phyloP scores from a whole-genome alignment of 306 rosid species.

The Vigna unguiculata region DNA sequence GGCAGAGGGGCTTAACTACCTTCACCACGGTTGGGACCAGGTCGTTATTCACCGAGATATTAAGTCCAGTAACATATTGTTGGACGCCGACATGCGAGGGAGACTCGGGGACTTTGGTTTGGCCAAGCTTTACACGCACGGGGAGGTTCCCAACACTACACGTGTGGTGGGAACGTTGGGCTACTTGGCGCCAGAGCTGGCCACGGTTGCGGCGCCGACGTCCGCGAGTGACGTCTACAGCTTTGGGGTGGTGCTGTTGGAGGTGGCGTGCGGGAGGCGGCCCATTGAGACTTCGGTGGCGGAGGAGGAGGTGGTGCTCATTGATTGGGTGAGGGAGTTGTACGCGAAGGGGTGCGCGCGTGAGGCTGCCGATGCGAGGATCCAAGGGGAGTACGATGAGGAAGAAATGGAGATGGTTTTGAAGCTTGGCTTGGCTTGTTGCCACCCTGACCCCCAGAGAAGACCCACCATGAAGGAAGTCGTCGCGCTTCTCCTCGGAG shows the following conservation, averaged over 20 bases:
- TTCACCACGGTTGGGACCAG: slow-evolving; percentile 94
- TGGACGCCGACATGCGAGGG: slow-evolving; percentile 82
- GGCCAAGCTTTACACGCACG: slow-evolving; percentile 90
- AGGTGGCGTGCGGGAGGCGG: slow-evolving; percentile 85
- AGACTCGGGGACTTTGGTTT: slow-evolving; percentile 89
- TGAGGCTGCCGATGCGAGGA: slow-evolving; percentile 71
- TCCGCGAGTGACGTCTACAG: slow-evolving; percentile 84
- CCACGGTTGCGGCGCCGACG: slow-evolving; percentile 66
- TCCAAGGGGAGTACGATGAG: slow-evolving; percentile 56
- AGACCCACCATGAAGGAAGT: slow-evolving; percentile 88
- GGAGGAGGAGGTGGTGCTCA: slow-evolving; percentile 75
- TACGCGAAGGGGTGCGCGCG: slow-evolving; percentile 53
- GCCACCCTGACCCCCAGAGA: slow-evolving; percentile 82
- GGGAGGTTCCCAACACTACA: slow-evolving; percentile 81
- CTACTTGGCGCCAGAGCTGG: slow-evolving; percentile 88
- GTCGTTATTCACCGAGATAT: slow-evolving; percentile 87
- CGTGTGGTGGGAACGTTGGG: slow-evolving; percentile 92
- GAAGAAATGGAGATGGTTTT: slow-evolving; percentile 72
- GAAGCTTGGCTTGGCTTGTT: slow-evolving; percentile 91
- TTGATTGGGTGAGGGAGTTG: slow-evolving; percentile 86
- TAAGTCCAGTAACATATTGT: slow-evolving; percentile 78
- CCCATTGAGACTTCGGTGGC: slow-evolving; percentile 63
- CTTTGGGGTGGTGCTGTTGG: slow-evolving; percentile 89
- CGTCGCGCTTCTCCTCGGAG: slow-evolving; percentile 66
- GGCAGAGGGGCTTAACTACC: slow-evolving; percentile 85